Base-by-base conservation (phyloP, 345 rosid species). In the Populus euphratica region DNA sequence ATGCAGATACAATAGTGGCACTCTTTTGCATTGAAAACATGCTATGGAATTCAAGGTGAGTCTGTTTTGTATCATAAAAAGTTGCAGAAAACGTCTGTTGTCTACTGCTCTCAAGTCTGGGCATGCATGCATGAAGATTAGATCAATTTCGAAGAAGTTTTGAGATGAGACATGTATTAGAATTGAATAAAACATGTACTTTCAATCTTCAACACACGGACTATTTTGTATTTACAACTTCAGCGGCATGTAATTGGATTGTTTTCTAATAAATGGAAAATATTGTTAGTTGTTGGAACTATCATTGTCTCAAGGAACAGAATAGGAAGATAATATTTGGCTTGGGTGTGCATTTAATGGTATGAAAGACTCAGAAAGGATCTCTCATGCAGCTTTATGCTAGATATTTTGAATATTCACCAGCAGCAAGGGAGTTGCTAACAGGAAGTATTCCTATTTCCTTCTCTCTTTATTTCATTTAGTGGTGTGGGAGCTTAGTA, bases 361-460 rank as follows among this genome's bases (percentile, higher is more conserved):
- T 56, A 54, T 65, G 20, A 76, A 25, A 59, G 62, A 66, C 29
- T 81, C 67, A 12, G 5, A 68, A 41, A 23, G 33, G 14, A 14
- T 80, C 56, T 56, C 52, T 75, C 35, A 85, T 75, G 89, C 89
- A 96, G 99, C 93, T 93, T 86, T 97, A 96, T 86, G 86, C 96
- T 79, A 90, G 92, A 68, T 63, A 79, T 78, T 93, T 86, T 72
- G 88, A 87, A 78, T 72, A 82, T 77, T 86, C 87, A 70, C 88
- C 86, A 14, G 88, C 84, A 47, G 63, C 73, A 43, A 93, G 93
- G 84, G 89, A 82, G 81, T 83, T 80, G 25, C 86, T 90, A 29
- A 83, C 75, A 83, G 90, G 92, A 87, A 79, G 79, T 31, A 44
- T 33, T 50, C 69, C 69, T 47, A 11, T 21, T 36, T 43, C 25